Evolutionary conservation across 179 eudicot genomes (phyloP).

Genomic region (Dionaea muscipula): DNA sequence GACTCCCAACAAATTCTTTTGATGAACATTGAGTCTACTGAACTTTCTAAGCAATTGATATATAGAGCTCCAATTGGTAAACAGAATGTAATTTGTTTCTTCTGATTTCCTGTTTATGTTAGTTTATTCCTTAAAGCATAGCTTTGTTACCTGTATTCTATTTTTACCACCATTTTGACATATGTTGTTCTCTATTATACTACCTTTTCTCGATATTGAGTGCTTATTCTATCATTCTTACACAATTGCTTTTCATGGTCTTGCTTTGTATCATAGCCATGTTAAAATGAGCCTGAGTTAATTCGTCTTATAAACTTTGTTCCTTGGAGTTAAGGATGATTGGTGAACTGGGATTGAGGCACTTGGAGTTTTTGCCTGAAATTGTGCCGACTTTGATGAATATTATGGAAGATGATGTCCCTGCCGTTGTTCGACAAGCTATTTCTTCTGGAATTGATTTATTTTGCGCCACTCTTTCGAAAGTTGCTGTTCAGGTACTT

Average conservation of each 20-base stretch:
- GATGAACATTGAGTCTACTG: too few relatives aligned
- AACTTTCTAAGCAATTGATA: too few relatives aligned
- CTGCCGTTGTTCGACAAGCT: constrained; percentile 92
- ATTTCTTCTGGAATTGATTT: constrained; percentile 54
- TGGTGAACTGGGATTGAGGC: constrained; percentile 65
- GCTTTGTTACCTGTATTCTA: too few relatives aligned
- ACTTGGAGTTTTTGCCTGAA: constrained; percentile 56
- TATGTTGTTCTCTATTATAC: too few relatives aligned
- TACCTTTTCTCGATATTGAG: too few relatives aligned
- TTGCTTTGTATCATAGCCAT: neutral
- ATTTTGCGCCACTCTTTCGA: constrained; percentile 50
- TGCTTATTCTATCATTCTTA: too few relatives aligned
- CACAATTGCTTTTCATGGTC: neutral
- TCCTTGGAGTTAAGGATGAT: constrained; percentile 41
- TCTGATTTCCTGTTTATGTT: too few relatives aligned
- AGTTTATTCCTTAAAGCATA: too few relatives aligned
- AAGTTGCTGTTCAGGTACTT: constrained; percentile 63
- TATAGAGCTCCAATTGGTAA: too few relatives aligned
- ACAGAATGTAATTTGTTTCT: too few relatives aligned
- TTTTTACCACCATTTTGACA: too few relatives aligned
- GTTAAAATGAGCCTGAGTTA: neutral
- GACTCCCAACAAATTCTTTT: too few relatives aligned
- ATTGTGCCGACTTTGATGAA: constrained; percentile 47
- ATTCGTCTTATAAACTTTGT: neutral
- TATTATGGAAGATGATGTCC: constrained; percentile 62